Conservation (phyloP, 192 early-diverging fungal species). For the Umbelopsis isabellina region DNA sequence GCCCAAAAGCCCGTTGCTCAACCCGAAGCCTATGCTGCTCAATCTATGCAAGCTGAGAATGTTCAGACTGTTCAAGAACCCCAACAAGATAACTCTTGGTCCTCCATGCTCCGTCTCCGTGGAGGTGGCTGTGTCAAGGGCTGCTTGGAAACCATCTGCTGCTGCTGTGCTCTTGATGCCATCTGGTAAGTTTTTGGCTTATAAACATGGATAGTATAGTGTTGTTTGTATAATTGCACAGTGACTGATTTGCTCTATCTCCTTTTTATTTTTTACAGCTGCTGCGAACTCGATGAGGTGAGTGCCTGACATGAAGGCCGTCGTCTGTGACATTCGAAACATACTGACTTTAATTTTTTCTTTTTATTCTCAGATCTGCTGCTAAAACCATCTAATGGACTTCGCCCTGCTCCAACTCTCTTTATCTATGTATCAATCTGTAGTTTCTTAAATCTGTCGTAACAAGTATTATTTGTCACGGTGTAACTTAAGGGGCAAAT, state of each 20-base stretch:
- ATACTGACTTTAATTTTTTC: not conserved
- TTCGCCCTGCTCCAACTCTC: not conserved
- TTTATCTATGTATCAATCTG: conserved; percentile 11
- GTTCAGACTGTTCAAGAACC: conserved; percentile 14
- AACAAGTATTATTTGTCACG: conserved; percentile 7
- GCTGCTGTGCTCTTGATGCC: conserved; percentile 36
- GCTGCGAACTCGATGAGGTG: conserved; percentile 17
- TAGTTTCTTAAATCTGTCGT: conserved; percentile 2
- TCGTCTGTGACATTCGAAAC: not conserved
- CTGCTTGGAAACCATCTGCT: conserved; percentile 36
- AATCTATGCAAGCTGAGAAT: conserved; percentile 10
- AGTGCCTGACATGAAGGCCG: not conserved
- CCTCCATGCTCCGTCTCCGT: conserved; percentile 19
- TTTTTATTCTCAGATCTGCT: conserved; percentile 15
- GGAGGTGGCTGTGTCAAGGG: conserved; percentile 39
- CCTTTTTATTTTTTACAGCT: not conserved
- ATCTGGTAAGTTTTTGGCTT: conserved; percentile 9
- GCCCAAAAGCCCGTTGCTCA: conserved; percentile 17
- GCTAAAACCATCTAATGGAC: not conserved
- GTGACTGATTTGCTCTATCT: conserved; percentile 3
- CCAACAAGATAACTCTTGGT: conserved; percentile 20
- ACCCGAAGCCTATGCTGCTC: conserved; percentile 10
- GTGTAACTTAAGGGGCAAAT: conserved; percentile 5
- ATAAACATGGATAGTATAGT: not conserved
- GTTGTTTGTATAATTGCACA: not conserved